Evolutionary conservation across 1,284 basidiomycete genomes (phyloP).

Genomic region (Somion occarium): DNA sequence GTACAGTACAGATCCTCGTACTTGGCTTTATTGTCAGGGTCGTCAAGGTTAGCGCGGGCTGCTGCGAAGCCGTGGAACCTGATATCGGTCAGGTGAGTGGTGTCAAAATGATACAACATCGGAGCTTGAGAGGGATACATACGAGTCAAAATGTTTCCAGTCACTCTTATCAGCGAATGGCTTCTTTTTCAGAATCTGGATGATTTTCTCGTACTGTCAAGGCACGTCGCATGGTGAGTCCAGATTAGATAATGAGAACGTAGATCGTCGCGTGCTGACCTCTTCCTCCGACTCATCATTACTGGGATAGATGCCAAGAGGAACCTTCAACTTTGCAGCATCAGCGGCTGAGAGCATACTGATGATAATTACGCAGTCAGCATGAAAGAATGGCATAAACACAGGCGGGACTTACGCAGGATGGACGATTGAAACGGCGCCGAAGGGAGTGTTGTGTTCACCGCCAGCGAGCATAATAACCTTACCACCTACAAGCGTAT

Average conservation of each 20-base stretch:
- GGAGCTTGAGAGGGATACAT: constrained; percentile 12
- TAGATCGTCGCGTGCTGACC: constrained; percentile 35
- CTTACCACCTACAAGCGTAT: constrained; percentile 40
- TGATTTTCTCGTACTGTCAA: constrained; percentile 46
- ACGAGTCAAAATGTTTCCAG: constrained; percentile 54
- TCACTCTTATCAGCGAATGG: constrained; percentile 50
- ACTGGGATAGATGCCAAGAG: constrained; percentile 56
- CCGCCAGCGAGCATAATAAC: constrained; percentile 40
- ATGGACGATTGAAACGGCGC: constrained; percentile 48
- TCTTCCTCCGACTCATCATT: constrained; percentile 56
- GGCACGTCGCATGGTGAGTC: no score
- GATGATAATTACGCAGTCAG: background rate
- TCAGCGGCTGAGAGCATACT: constrained; percentile 58
- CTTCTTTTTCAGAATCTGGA: constrained; percentile 45
- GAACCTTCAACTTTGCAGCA: constrained; percentile 45
- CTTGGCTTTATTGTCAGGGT: constrained; percentile 61
- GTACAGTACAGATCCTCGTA: constrained; percentile 62
- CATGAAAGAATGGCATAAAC: background rate
- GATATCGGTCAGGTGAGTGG: constrained; percentile 1
- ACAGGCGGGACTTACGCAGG: constrained; percentile 41
- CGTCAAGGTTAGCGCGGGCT: constrained; percentile 60
- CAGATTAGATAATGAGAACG: background rate
- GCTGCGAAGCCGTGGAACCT: constrained; percentile 74
- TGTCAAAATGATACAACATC: constrained; percentile 1
- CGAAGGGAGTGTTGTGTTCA: constrained; percentile 35